Evolutionary conservation across 192 early-diverging fungal genomes (phyloP), one percentile per base, ranked within the genome.

Genomic region (Phlyctochytrium arcticum): DNA sequence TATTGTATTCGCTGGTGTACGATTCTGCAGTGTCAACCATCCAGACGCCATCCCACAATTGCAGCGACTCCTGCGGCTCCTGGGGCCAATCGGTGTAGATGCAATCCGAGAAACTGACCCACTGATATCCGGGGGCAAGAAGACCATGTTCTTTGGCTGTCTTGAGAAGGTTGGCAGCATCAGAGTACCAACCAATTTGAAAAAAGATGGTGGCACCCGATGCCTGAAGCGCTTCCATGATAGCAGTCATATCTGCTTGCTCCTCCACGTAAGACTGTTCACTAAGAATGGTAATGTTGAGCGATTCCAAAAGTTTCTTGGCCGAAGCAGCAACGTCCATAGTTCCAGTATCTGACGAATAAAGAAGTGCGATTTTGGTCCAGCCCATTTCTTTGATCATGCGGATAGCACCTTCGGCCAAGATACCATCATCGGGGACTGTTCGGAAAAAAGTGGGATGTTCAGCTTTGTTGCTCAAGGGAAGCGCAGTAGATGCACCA

Each of bases 381-480:
- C 65, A 76, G 7, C 60, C 61, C 24, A 42, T 53, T 2, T 35
- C 32, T 2, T 46, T 15, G 15, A 76, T 17, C 8, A 68, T 56
- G 12, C 47, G 46, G 36, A 71, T 30, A 33, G 72, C 70, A 4
- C 71, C 66, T 35, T 54, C 21, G 2, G 66, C 67, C 4, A 56
- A 60, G n/a, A 60, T n/a, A 17, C 61, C 60, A 59, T 78, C 76
- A 31, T 62, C 36, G 4, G 72, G 57, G 17, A 75, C 34, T 4
- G 69, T 69, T 8, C 76, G 63, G 50, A 74, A 78, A 37, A 78
- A 78, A 55, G 70, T 70, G 57, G 72, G 70, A 48, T 65, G 75
- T 19, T 21, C 29, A 23, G 15, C 12, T 49, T 72, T 74, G 47
- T 48, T 19, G 4, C 53, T 59, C 23, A 78, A 56, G 30, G 21